Percentiles rank a stretch among this genome's conserved stretches.
Conservation (phyloP, 1,284 basidiomycete genomes). For the Cutaneotrichosporon cyanovorans region DNA sequence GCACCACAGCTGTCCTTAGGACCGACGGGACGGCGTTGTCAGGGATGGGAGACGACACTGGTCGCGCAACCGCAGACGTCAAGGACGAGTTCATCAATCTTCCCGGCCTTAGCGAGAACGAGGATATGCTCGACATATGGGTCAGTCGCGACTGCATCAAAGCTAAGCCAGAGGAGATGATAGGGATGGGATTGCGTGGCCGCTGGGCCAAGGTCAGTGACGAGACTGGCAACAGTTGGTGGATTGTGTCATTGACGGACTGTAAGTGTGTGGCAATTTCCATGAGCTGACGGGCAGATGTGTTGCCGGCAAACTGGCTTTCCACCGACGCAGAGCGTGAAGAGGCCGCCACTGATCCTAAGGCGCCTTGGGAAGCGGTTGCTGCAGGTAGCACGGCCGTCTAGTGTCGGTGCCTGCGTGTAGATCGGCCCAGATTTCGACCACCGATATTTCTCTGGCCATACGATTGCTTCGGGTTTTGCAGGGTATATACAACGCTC, state of each 20-base stretch:
- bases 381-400: too few species aligned
- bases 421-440: too few species aligned
- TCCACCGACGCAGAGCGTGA: slow-evolving; percentile 6
- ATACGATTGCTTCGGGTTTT: too few species aligned
- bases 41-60: neutral
- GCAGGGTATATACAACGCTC: too few species aligned
- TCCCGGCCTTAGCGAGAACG: too few species aligned
- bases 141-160: slow-evolving; percentile 5
- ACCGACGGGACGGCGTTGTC: slow-evolving; percentile 29
- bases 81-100: neutral
- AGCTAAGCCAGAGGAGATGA: slow-evolving; percentile 7
- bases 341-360: slow-evolving; percentile 1
- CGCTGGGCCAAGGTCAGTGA: slow-evolving; percentile 33
- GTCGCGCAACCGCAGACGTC: neutral
- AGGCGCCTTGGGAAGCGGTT: neutral
- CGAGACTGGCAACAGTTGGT: slow-evolving; percentile 24
- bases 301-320: slow-evolving; percentile 24
- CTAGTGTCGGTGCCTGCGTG: too few species aligned
- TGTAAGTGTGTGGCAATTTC: slow-evolving; percentile 20
- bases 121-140: slow-evolving; percentile 23
- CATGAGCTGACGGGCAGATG: slow-evolving; percentile 14
- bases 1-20: slow-evolving; percentile 31
- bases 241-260: slow-evolving; percentile 36
- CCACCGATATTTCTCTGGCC: too few species aligned
- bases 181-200: slow-evolving; percentile 33